Conservation (phyloP, 2,329 filamentous ascomycete species). For the Dactylellina haptotyla region DNA sequence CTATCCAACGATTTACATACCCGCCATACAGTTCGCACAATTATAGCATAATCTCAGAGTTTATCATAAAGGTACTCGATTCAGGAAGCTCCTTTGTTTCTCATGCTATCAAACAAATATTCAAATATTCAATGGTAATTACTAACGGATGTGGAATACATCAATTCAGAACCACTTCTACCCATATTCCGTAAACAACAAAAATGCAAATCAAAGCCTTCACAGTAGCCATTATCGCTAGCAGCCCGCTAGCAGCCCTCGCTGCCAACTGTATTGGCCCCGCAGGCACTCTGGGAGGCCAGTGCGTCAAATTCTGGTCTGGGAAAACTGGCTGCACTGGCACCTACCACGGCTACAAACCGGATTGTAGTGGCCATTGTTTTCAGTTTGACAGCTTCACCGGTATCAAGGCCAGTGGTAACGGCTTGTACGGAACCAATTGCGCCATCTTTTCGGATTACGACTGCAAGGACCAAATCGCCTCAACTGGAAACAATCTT, state of each 20-base stretch:
- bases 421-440: conserved; percentile 47
- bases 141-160: background rate
- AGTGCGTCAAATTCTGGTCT: conserved; percentile 37
- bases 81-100: too few species aligned
- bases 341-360: conserved; percentile 27
- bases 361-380: conserved; percentile 43
- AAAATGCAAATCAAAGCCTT: conserved; percentile 43
- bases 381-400: conserved; percentile 41
- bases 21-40: too few species aligned
- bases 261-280: conserved; percentile 23
- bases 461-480: conserved; percentile 48
- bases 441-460: conserved; percentile 46
- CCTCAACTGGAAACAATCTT: conserved; percentile 28
- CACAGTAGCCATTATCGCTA: conserved; percentile 1
- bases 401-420: conserved; percentile 38
- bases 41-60: too few species aligned
- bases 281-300: conserved; percentile 26
- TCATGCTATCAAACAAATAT: too few species aligned
- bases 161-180: background rate
- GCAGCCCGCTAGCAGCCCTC: conserved; percentile 22
- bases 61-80: too few species aligned
- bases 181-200: background rate
- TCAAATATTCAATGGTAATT: background rate
- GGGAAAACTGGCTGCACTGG: conserved; percentile 25
- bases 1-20: too few species aligned